Conservation (phyloP, 495 filamentous ascomycete genomes). For the Hapsidospora chrysogenum region DNA sequence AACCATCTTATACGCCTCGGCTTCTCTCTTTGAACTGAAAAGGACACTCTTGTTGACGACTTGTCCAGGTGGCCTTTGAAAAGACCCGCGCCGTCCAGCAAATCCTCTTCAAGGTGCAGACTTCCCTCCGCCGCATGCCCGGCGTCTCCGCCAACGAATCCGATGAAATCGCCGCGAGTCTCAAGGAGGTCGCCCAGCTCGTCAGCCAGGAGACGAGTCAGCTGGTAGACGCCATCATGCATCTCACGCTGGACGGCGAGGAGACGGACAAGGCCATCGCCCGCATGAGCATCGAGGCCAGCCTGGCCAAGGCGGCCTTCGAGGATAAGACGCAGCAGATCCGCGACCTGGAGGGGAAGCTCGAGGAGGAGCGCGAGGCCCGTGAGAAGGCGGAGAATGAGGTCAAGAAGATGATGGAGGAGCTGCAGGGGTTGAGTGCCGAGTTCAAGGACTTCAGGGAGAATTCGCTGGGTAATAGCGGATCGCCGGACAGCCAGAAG, state of each 20-base stretch:
- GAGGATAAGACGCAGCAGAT: slow-evolving; percentile 1
- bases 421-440: background rate
- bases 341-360: background rate
- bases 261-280: slow-evolving; percentile 3
- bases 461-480: background rate
- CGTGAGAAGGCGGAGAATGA: background rate
- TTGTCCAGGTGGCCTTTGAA: background rate
- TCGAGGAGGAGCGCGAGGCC: background rate
- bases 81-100: background rate
- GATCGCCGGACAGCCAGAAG: background rate
- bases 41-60: background rate
- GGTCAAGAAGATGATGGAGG: background rate
- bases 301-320: background rate
- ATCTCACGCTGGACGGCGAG: slow-evolving; percentile 1
- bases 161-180: background rate
- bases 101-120: slow-evolving; percentile 1
- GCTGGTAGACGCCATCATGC: slow-evolving; percentile 1
- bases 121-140: slow-evolving; percentile 1
- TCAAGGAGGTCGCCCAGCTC: slow-evolving; percentile 1
- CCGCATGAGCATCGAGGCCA: slow-evolving; percentile 2
- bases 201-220: slow-evolving; percentile 2
- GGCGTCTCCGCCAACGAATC: slow-evolving; percentile 1
- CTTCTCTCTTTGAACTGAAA: too few relatives aligned
- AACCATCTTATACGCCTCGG: too few relatives aligned
- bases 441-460: slow-evolving; percentile 1